Percentiles rank a stretch among this genome's conserved stretches.
These are phyloP conservation scores for Parmales sp. DNA, from an alignment of 108 stramenopile genomes.

Conservation along the genomic window DNA sequence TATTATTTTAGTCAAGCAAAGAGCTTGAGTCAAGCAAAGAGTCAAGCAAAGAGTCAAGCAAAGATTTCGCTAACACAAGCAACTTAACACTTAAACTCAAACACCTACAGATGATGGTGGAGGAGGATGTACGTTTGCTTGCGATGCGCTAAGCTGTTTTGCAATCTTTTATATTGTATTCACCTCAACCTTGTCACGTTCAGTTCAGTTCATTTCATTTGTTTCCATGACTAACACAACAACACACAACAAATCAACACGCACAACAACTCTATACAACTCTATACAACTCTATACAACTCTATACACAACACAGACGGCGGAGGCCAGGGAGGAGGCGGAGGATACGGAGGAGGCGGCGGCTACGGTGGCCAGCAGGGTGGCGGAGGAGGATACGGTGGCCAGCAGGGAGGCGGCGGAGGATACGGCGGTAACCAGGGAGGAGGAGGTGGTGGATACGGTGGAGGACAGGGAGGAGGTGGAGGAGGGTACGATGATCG, in stretches of 20 bases:
- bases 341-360: constrained; percentile 23
- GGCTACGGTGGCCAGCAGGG: constrained; percentile 16
- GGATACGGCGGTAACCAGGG: background rate
- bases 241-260: background rate
- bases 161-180: constrained; percentile 10
- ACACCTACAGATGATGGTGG: constrained; percentile 20
- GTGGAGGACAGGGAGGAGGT: background rate
- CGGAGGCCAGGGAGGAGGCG: constrained; percentile 19
- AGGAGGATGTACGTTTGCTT: constrained; percentile 12
- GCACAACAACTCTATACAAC: too few species aligned
- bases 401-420: constrained; percentile 7
- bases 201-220: background rate
- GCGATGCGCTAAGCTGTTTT: constrained; percentile 21
- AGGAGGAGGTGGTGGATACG: constrained; percentile 12
- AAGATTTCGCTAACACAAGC: constrained; percentile 7
- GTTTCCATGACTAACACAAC: background rate
- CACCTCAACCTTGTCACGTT: background rate
- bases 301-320: too few species aligned
- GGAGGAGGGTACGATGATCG: background rate
- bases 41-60: background rate
- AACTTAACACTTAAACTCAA: background rate
- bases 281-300: too few species aligned
- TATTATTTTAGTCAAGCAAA: background rate
- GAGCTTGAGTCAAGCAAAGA: background rate
- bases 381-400: constrained; percentile 14